Evolutionary conservation across 257 asterid genomes (phyloP).

Genomic region (Solanum appendiculatum): DNA sequence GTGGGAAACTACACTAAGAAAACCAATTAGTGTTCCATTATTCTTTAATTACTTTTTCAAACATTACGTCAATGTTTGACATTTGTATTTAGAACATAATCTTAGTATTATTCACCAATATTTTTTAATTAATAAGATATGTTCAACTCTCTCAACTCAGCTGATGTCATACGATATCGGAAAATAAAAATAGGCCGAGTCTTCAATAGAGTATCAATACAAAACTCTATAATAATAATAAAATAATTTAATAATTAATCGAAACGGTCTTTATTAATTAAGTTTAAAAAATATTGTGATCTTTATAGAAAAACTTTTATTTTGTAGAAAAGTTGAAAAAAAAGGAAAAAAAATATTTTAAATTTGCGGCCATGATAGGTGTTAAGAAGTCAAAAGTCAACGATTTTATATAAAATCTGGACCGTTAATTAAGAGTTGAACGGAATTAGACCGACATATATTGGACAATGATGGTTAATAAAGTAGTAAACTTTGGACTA

Average conservation of each 20-base stretch:
- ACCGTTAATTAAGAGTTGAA: background rate
- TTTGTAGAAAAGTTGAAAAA: background rate
- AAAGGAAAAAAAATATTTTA: background rate
- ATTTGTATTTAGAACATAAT: constrained; percentile 10
- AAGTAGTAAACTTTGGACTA: background rate
- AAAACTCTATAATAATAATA: background rate
- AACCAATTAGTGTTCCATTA: constrained; percentile 20
- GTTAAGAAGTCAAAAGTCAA: constrained; percentile 12
- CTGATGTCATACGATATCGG: background rate
- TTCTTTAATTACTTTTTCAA: constrained; percentile 1
- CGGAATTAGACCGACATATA: constrained; percentile 14
- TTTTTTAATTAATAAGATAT: background rate
- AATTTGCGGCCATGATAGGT: background rate
- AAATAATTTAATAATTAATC: too few species aligned
- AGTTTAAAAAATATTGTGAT: background rate
- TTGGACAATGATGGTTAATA: background rate
- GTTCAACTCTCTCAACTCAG: background rate
- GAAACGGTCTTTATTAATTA: background rate
- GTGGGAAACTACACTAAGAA: constrained; percentile 34
- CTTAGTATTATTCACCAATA: background rate
- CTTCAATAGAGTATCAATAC: background rate
- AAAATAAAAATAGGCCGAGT: background rate
- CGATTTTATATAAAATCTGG: background rate
- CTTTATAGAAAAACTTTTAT: background rate
- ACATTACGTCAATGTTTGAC: constrained; percentile 2